Evolutionary conservation across 345 rosid species (phyloP), one percentile per base, ranked within the genome.

Genomic region (Orychophragmus violaceus): DNA sequence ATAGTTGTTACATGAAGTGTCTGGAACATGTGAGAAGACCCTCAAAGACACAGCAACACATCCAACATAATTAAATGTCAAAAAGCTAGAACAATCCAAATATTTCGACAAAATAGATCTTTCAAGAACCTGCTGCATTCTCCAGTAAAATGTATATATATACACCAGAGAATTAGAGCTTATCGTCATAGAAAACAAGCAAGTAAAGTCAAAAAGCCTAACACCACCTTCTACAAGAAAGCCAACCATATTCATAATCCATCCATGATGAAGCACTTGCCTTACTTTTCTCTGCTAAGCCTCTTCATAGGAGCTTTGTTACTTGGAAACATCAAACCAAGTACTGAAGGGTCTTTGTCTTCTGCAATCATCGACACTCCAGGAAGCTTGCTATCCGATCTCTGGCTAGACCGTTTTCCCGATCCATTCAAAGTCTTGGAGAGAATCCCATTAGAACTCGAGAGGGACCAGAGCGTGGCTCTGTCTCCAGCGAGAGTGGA

Each of bases 401-500:
- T 77, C 37, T 82, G 80, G 85, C 35, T 56, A n/a, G 83, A 79
- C 29, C 58, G 76, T 2, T 79, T 78, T 6, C 39, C 81, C 0
- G 95, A 89, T 77, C 97, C 96, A 0, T 87, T 86, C 55, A 80
- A 81, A 16, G 63, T 90, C 32, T 78, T 90, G 22, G 98, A 90
- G 50, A 84, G 86, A 16, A 75, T 82, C 39, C 98, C 98, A 7
- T 36, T 85, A 3, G 85, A 67, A 13, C 60, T 82, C 0, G 88
- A 86, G 37, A 78, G 79, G 50, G 96, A 81, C 19, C 82, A 79
- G 8, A 69, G 62, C 14, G 44, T 77, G 70, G 78, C 79, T 8
- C 72, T 78, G 1, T 79, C 85, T 0, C 88, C 83, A 0, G 82
- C 87, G 0, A 80, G 83, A 61, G 98, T 86, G 1, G 98, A 92